Evolutionary conservation across 345 rosid genomes (phyloP), one percentile per base, ranked within the genome.

Genomic region (Gossypioides kirkii): DNA sequence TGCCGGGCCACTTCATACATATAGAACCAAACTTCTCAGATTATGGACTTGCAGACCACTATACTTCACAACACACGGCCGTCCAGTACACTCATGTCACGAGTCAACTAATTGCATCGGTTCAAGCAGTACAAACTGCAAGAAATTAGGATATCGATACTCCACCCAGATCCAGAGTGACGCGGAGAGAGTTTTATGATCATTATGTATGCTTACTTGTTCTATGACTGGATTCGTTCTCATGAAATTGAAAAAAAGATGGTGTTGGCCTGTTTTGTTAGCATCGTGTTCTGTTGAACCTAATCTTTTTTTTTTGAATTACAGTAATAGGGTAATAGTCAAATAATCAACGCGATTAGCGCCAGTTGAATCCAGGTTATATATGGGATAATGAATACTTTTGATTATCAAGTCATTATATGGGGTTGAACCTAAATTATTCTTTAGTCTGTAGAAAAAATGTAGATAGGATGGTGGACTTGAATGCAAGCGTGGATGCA

Each of bases 61-160:
- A 86, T 77, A 83, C 83, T 63, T 80, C 99, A 2, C 96, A 95
- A 49, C 97, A 92, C 83, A 89, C 98, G 0, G 93, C 94, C 58
- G 89, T 91, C 70, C 94, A 87, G 56, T 95, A 91, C 28, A 91
- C 99, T 50, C 62, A 77, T 6, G 89, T 87, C 20, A 86, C 89
- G 94, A 96, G 96, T 73, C 92, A 89, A 47, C 77, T 90, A 80
- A 88, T 94, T 53, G 91, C 97, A n/a, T 78, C 97, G 0, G 89
- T 83, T 28, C 97, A 92, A 69, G 66, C 90, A 53, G 84, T 61
- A 46, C 87, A 88, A 68, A 70, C 84, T 9, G 75, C n/a, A 47
- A 86, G 95, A 77, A 88, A 88, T 75, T 65, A 64, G 32, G 36
- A 68, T 55, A 25, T 25, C 2, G 14, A 10, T 68, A 6, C 18